Evolutionary conservation across 345 rosid species (phyloP), one percentile per base, ranked within the genome.

Genomic region (Clausena lansium): DNA sequence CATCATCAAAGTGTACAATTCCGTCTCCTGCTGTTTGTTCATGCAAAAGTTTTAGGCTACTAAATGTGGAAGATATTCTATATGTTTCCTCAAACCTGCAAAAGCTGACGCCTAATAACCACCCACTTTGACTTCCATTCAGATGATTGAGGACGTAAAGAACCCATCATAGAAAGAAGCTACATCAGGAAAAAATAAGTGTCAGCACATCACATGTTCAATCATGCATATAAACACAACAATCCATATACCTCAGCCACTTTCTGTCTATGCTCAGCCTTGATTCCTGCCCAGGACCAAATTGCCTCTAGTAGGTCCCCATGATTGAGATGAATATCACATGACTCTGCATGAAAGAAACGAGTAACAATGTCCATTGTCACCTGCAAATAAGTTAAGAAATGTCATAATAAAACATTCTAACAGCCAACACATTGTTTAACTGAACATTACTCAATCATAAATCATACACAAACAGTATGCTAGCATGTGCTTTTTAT

Each of bases 201-300:
- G 82, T 90, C 60, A 86, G 78, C 36, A 65, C 71, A 76, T 78
- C 30, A 59, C 58, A 64, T 24, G 25, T 41, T 54, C 72, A 79
- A 64, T 73, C 32, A 72, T 20, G 35, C 70, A 30, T 36, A 69
- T 20, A 79, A 59, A 64, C 73, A 67, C 9, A 67, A 70, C 54
- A 64, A 79, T 10, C 58, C 38, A 71, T 61, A 74, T 83, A 92
- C 99, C 99, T 95, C 99, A 65, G 98, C 99, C 52, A 92, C 98
- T 90, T 92, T 93, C 63, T 78, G 89, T 72, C 96, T 89, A 72
- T 91, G 93, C 81, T 93, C 97, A 64, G 89, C 89, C 78, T 84
- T 93, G 78, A 95, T 88, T 87, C 99, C 99, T 69, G 86, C 88
- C 98, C 99, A 95, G 45, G 93, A 87, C 99, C 99, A 95, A 78